These are phyloP conservation scores for Apophysomyces trapeziformis DNA, from an alignment of 371 early-diverging fungal species.

Conservation along the genomic window DNA sequence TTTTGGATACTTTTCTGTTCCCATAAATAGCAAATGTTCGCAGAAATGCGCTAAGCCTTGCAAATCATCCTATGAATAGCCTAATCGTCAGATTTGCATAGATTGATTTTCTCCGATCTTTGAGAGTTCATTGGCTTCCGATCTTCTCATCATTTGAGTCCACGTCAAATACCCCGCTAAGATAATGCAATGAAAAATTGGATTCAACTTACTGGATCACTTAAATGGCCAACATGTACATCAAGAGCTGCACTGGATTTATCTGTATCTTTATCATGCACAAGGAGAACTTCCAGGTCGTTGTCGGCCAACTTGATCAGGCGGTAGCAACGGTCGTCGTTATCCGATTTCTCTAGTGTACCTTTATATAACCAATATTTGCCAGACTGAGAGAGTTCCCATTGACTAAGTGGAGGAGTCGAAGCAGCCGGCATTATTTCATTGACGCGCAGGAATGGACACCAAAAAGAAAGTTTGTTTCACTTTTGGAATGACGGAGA, in stretches of 20 bases:
- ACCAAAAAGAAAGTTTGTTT: neutral
- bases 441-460: neutral
- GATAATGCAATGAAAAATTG: slow-evolving; percentile 11
- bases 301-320: slow-evolving; percentile 77
- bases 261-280: slow-evolving; percentile 84
- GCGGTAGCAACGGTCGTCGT: slow-evolving; percentile 85
- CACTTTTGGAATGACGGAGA: neutral
- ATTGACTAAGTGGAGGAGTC: slow-evolving; percentile 24
- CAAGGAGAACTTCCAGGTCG: slow-evolving; percentile 78
- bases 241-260: slow-evolving; percentile 91
- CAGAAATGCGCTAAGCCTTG: slow-evolving; percentile 98
- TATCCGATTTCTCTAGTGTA: slow-evolving; percentile 61
- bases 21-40: slow-evolving; percentile 97
- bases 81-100: neutral
- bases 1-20: slow-evolving; percentile 85
- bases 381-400: slow-evolving; percentile 39
- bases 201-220: slow-evolving; percentile 68
- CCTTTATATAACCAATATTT: slow-evolving; percentile 44
- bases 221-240: slow-evolving; percentile 91
- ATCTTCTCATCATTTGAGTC: slow-evolving; percentile 10
- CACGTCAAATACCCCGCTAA: neutral
- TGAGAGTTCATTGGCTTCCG: neutral
- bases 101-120: neutral
- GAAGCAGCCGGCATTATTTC: slow-evolving; percentile 1
- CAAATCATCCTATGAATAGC: slow-evolving; percentile 51